Evolutionary conservation across 148 eudicot species (phyloP).

Genomic region (Chenopodium berlandieri): DNA sequence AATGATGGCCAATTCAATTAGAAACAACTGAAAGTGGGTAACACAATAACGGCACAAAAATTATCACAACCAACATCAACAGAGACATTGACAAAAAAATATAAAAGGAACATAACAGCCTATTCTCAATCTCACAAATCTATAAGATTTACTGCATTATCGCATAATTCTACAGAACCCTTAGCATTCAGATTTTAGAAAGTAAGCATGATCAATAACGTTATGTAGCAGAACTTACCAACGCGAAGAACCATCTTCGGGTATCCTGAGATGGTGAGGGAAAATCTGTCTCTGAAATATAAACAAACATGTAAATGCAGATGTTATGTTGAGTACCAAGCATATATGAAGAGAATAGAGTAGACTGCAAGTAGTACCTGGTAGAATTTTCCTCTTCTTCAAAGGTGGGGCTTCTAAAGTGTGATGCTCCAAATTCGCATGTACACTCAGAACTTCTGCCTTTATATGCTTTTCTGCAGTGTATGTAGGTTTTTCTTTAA

Average conservation of each 20-base stretch:
- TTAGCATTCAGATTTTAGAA: too few relatives aligned
- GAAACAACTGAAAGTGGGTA: too few relatives aligned
- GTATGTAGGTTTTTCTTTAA: not conserved
- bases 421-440: not conserved
- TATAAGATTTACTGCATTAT: too few relatives aligned
- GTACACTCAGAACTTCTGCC: not conserved
- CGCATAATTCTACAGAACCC: too few relatives aligned
- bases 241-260: slow-evolving; percentile 1
- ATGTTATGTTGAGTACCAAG: not conserved
- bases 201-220: not conserved
- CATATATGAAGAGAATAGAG: not conserved
- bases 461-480: not conserved
- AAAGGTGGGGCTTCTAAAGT: slow-evolving; percentile 2
- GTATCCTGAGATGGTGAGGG: not conserved
- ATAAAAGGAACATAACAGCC: too few relatives aligned
- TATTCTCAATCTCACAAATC: too few relatives aligned
- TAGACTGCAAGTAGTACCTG: not conserved
- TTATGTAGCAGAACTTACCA: not conserved
- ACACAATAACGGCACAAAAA: too few relatives aligned
- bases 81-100: too few relatives aligned
- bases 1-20: too few relatives aligned
- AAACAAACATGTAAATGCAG: not conserved
- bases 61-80: too few relatives aligned
- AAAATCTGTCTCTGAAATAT: slow-evolving; percentile 4
- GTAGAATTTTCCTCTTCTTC: slow-evolving; percentile 17